Evolutionary conservation across 1,139 yeast genomes (phyloP).

Genomic region (Pichia cactophila): DNA sequence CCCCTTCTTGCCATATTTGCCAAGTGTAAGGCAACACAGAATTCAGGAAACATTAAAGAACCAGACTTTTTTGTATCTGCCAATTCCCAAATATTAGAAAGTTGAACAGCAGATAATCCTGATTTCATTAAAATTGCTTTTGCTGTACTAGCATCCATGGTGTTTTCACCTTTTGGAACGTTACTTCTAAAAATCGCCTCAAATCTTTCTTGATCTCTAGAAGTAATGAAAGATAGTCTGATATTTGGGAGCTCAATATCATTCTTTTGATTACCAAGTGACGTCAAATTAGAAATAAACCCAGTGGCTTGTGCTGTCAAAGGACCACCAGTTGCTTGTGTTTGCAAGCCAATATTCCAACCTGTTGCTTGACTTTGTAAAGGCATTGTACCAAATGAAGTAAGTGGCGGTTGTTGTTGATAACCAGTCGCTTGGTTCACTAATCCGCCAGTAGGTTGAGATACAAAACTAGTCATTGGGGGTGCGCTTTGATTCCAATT

Average conservation of each 20-base stretch:
- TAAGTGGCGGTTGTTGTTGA: constrained; percentile 21
- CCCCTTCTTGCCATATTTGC: constrained; percentile 77
- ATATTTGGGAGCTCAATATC: constrained; percentile 51
- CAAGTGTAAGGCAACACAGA: constrained; percentile 85
- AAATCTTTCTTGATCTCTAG: constrained; percentile 78
- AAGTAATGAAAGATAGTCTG: constrained; percentile 76
- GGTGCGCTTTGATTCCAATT: constrained; percentile 14
- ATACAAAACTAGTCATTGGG: constrained; percentile 14
- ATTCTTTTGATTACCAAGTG: constrained; percentile 31
- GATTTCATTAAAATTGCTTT: constrained; percentile 76
- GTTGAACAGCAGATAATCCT: constrained; percentile 62
- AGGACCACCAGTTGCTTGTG: constrained; percentile 29
- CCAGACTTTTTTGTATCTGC: constrained; percentile 88
- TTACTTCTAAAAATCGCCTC: constrained; percentile 75
- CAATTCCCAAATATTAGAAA: constrained; percentile 86
- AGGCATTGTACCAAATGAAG: constrained; percentile 26
- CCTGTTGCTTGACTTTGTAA: constrained; percentile 33
- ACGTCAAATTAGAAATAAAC: constrained; percentile 28
- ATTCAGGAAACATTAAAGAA: constrained; percentile 81
- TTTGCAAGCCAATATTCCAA: constrained; percentile 10
- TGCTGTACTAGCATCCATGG: constrained; percentile 73
- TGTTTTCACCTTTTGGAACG: constrained; percentile 68
- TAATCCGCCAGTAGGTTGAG: constrained; percentile 26
- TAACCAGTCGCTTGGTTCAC: constrained; percentile 27
- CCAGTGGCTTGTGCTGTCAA: constrained; percentile 34